These are phyloP conservation scores for Funneliformis mosseae DNA, from an alignment of 192 early-diverging fungal species.

Conservation along the genomic window DNA sequence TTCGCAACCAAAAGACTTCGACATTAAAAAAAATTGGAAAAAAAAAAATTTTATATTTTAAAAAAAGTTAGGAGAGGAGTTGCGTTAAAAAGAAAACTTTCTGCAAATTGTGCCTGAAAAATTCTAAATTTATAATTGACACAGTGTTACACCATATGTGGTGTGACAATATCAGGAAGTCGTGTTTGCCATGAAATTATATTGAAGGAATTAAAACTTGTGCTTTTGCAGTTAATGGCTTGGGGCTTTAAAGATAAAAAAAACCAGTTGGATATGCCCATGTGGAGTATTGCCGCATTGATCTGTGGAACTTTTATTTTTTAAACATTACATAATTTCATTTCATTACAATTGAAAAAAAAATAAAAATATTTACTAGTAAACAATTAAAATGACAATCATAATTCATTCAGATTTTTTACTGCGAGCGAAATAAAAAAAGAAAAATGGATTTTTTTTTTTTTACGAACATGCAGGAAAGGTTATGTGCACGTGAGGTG, in stretches of 20 bases:
- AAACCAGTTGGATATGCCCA: slow-evolving; percentile 5
- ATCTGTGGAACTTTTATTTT: neutral
- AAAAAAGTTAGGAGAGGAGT: neutral
- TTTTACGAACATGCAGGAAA: no score
- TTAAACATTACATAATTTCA: neutral
- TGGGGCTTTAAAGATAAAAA: neutral
- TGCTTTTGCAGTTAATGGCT: slow-evolving; percentile 13
- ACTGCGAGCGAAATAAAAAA: no score
- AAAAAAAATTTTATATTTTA: neutral
- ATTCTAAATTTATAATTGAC: slow-evolving; percentile 20
- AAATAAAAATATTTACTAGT: neutral
- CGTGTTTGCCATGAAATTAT: neutral
- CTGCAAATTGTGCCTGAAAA: slow-evolving; percentile 13
- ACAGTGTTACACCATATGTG: neutral
- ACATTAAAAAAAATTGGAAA: neutral
- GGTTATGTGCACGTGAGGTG: no score
- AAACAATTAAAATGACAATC: no score
- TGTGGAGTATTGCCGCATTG: slow-evolving; percentile 17
- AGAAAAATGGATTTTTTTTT: no score
- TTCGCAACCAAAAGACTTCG: neutral
- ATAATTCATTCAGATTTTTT: no score
- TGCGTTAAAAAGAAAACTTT: neutral
- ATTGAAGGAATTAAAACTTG: neutral
- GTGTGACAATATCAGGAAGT: slow-evolving; percentile 6
- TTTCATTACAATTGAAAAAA: neutral